A percentile compares a stretch with the other conserved stretches of the same genome.
These are phyloP conservation scores for Cladophialophora chaetospira DNA, from an alignment of 2,329 filamentous ascomycete genomes.

Conservation along the genomic window DNA sequence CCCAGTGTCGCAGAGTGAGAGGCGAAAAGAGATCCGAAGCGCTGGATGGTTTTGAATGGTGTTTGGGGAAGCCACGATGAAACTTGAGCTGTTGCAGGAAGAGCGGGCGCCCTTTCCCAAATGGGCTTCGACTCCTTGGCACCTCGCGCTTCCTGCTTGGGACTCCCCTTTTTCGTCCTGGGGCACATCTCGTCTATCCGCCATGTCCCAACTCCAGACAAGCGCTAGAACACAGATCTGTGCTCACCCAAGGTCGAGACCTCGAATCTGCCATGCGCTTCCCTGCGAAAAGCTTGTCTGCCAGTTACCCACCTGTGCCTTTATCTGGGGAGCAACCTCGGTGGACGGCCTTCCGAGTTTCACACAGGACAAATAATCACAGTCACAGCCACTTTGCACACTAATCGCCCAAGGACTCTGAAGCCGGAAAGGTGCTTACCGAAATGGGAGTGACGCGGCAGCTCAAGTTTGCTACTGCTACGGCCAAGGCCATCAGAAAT, in stretches of 20 bases:
- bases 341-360: conserved; percentile 20
- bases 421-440: conserved; percentile 16
- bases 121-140: not conserved
- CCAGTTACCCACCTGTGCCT: conserved; percentile 4
- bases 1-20: conserved; percentile 24
- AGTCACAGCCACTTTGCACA: conserved; percentile 22
- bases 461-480: no score
- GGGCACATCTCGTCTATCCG: conserved; percentile 3
- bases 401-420: conserved; percentile 7
- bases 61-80: conserved; percentile 16
- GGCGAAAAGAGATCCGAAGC: conserved; percentile 19
- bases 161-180: not conserved
- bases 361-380: conserved; percentile 12
- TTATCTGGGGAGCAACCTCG: conserved; percentile 12
- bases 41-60: conserved; percentile 27
- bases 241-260: not conserved
- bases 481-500: no score
- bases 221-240: conserved; percentile 11
- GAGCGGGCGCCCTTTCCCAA: not conserved
- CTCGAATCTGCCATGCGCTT: conserved; percentile 6
- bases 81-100: not conserved
- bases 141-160: not conserved
- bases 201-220: conserved; percentile 12
- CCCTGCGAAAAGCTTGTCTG: conserved; percentile 14
- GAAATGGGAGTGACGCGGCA: conserved; percentile 7